Base-by-base conservation (phyloP, 139 green algal species). In the Asterochloris erici region DNA sequence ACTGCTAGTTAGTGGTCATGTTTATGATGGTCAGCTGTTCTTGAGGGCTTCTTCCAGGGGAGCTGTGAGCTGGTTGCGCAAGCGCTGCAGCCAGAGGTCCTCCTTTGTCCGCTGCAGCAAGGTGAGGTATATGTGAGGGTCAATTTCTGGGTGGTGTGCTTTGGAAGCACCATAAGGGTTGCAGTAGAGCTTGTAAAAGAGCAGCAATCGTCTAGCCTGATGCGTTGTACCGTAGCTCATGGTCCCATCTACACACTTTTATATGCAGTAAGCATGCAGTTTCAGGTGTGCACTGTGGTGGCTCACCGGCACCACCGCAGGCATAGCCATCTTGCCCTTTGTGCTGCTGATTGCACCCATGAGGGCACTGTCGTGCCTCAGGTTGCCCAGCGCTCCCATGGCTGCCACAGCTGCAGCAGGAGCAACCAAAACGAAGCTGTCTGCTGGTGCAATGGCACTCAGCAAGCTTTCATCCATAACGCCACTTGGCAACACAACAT, bases 291-390 rank as follows among this genome's bases (percentile, higher is more conserved):
- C 47, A 13, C 6, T 17, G 1, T 11, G 11, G 27, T 11, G 12
- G 23, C 79, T 83, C 19, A 83, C 79, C n/a, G 79, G 79, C 24
- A 83, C 79, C 68, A 66, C 14, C 23, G 76, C 60, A 26, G 68
- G 38, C 66, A 73, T 16, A 10, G 68, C 68, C 79, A 70, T 47
- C 38, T 83, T 77, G 79, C 79, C 79, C 79, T 83, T 83, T 47
- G 47, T 64, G 79, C 54, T 83, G 66, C 66, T 77, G 28, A 83
- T 68, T 28, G 79, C 79, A 16, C 79, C 79, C 79, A 83, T 83
- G n/a, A 83, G 79, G 68, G 79, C 79, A 24, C 68, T 77, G 38
- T 83, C 79, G 68, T 83, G 68, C 29, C 79, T 76, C 79, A 83
- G 24, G 38, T 83, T 83, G 38, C 79, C 68, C 38, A 83, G 62